Conservation (phyloP, 2,329 filamentous ascomycete species). For the Apiospora sp. region DNA sequence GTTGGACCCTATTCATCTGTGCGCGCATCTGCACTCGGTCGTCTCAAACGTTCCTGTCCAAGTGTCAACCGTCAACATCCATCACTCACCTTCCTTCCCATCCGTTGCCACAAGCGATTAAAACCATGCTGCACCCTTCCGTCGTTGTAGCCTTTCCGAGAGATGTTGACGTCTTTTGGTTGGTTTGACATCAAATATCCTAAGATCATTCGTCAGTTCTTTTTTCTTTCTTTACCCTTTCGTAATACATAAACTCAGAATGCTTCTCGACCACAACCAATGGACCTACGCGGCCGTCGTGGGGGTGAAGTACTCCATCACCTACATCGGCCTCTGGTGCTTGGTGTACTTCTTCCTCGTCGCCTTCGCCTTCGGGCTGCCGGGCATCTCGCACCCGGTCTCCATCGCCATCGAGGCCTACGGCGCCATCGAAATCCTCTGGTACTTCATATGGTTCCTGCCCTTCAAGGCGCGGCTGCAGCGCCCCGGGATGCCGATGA, state of each 20-base stretch:
- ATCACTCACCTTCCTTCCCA: not conserved
- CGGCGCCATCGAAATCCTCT: conserved; percentile 33
- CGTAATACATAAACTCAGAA: not conserved
- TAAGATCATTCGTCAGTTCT: not conserved
- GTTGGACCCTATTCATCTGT: not conserved
- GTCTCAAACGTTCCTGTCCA: not conserved
- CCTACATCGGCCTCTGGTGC: conserved; percentile 28
- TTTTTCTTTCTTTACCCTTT: no score
- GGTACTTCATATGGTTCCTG: conserved; percentile 33
- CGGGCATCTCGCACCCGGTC: conserved; percentile 35
- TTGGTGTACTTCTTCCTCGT: conserved; percentile 34
- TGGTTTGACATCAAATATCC: not conserved
- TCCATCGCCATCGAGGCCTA: conserved; percentile 35
- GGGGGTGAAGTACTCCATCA: conserved; percentile 7
- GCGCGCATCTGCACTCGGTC: not conserved
- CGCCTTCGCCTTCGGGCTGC: conserved; percentile 32
- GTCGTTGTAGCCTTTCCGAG: not conserved
- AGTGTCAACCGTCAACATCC: not conserved
- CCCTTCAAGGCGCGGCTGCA: conserved; percentile 31
- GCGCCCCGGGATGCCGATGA: conserved; percentile 23
- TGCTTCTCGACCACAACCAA: conserved; percentile 27
- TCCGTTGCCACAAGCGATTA: not conserved
- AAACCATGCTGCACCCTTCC: not conserved
- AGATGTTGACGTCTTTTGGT: not conserved
- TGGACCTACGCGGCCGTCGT: conserved; percentile 8